These are phyloP conservation scores for Thinopyrum elongatum DNA, from an alignment of 176 grass and related monocot genomes.

Conservation along the genomic window DNA sequence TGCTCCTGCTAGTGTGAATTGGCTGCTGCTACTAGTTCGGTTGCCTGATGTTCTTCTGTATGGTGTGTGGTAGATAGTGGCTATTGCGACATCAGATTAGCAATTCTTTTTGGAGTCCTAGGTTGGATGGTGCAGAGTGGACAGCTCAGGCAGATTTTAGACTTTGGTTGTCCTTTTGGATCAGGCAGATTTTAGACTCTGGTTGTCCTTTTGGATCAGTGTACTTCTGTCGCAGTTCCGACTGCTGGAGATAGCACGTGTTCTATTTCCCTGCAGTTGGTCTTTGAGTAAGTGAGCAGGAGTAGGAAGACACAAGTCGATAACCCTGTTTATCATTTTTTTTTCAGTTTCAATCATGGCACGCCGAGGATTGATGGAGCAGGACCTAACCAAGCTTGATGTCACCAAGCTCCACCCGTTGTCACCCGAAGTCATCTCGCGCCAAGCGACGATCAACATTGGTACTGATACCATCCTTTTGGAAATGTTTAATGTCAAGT, in stretches of 20 bases:
- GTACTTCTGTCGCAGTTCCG: background rate
- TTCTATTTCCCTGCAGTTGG: background rate
- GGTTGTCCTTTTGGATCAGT: background rate
- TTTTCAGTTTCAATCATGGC: conserved; percentile 18
- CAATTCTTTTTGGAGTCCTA: background rate
- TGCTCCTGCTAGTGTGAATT: no score
- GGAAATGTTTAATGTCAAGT: background rate
- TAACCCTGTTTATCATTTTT: background rate
- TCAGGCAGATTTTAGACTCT: background rate
- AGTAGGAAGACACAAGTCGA: background rate
- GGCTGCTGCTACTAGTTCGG: no score
- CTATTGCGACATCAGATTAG: no score
- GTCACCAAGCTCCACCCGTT: conserved; percentile 72
- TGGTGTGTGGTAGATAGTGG: no score
- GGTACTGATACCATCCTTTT: conserved; percentile 33
- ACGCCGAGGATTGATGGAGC: conserved; percentile 84
- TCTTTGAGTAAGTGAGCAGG: background rate
- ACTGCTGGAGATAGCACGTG: no score
- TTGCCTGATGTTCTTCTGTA: no score
- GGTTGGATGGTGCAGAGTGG: background rate
- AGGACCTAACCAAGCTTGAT: conserved; percentile 89
- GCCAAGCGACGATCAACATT: conserved; percentile 88
- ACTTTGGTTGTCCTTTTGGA: background rate
- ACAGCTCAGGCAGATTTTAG: background rate
- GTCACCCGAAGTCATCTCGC: conserved; percentile 91